A percentile compares a stretch with the other conserved stretches of the same genome.
Evolutionary conservation across 108 stramenopile genomes (phyloP).

Genomic region (Discostella pseudostelligera): DNA sequence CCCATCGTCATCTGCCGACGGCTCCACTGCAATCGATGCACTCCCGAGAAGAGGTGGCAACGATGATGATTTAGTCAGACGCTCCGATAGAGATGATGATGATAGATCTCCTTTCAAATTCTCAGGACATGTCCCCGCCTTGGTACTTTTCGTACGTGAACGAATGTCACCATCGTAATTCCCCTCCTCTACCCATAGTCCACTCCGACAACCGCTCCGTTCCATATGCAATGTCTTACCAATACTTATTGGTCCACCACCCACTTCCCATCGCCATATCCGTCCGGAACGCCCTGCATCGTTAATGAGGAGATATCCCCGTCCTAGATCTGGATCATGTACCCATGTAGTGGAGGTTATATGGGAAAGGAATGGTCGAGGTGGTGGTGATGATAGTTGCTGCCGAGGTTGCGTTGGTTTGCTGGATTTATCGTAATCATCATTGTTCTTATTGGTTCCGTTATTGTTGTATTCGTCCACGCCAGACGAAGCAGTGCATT

Average conservation of each 20-base stretch:
- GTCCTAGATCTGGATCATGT: slow-evolving; percentile 66
- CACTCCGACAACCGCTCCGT: slow-evolving; percentile 68
- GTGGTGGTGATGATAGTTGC: not conserved
- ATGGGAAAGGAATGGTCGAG: slow-evolving; percentile 34
- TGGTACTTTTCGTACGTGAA: not conserved
- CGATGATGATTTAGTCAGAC: not conserved
- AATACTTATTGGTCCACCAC: slow-evolving; percentile 80
- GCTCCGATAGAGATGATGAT: not conserved
- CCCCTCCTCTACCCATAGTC: slow-evolving; percentile 18
- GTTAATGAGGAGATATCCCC: slow-evolving; percentile 64
- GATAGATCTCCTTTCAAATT: slow-evolving; percentile 21
- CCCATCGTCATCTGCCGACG: slow-evolving; percentile 22
- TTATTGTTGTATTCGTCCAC: not conserved
- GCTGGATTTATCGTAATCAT: not conserved
- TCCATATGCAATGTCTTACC: slow-evolving; percentile 68
- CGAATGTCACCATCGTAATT: not conserved
- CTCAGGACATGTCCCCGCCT: slow-evolving; percentile 30
- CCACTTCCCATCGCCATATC: slow-evolving; percentile 79
- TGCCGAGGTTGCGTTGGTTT: not conserved
- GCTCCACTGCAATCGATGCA: slow-evolving; percentile 58
- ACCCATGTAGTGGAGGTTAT: slow-evolving; percentile 54
- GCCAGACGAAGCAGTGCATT: not conserved
- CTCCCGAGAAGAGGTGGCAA: slow-evolving; percentile 43
- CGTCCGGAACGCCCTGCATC: slow-evolving; percentile 50
- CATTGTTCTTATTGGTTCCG: not conserved